A percentile compares a stretch with the other conserved stretches of the same genome.
phyloP scores from a whole-genome alignment of 305 asterid genomes.

The Plantago lanceolata region DNA sequence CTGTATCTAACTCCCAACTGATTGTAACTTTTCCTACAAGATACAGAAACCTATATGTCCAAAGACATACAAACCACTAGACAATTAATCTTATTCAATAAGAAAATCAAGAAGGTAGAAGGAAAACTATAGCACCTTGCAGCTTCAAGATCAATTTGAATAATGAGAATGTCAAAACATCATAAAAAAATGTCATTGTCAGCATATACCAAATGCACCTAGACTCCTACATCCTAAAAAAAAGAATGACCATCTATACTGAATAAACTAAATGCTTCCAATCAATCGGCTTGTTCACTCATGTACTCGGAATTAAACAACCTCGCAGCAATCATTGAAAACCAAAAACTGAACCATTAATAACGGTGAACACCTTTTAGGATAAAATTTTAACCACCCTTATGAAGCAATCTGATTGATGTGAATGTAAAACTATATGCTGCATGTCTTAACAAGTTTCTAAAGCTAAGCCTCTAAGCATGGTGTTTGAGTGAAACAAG shows the following conservation, averaged over 20 bases:
- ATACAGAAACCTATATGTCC: background rate
- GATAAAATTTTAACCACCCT: background rate
- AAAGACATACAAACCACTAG: background rate
- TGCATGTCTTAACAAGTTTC: background rate
- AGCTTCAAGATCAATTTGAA: background rate
- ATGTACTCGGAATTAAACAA: background rate
- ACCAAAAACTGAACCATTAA: background rate
- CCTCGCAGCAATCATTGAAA: background rate
- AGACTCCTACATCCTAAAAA: background rate
- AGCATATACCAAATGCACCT: background rate
- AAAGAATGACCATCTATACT: background rate
- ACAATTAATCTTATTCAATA: background rate
- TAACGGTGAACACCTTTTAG: background rate
- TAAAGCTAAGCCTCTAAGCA: too few relatives aligned
- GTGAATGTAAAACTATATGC: background rate
- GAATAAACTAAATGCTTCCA: background rate
- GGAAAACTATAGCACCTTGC: background rate
- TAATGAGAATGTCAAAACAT: background rate
- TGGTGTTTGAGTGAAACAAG: too few relatives aligned
- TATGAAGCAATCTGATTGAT: background rate
- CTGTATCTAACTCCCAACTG: slow-evolving; percentile 1
- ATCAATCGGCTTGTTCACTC: background rate
- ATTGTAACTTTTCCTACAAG: background rate
- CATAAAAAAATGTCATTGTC: background rate
- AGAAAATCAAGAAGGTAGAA: background rate